Percentiles rank a stretch among this genome's conserved stretches.
Conservation (phyloP, 108 stramenopile genomes). For the Pseudonitzschia pungens region DNA sequence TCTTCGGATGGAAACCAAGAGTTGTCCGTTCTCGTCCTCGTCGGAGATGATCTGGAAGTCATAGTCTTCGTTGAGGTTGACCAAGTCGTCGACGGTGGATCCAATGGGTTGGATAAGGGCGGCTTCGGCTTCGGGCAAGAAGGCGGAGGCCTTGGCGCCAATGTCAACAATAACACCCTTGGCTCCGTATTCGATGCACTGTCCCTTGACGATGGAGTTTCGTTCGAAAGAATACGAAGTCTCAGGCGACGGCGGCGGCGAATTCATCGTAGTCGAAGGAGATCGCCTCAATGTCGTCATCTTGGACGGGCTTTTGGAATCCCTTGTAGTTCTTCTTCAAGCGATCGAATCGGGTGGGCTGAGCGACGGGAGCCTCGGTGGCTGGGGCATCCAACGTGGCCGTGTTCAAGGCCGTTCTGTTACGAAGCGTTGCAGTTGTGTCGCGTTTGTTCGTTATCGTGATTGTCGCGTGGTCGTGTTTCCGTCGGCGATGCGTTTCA, state of each 20-base stretch:
- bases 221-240: constrained; percentile 84
- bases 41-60: constrained; percentile 95
- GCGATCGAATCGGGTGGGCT: constrained; percentile 71
- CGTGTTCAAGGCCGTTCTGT: constrained; percentile 8
- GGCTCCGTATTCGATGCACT: constrained; percentile 70
- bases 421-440: neutral
- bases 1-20: constrained; percentile 82
- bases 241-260: constrained; percentile 64
- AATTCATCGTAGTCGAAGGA: constrained; percentile 83
- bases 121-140: constrained; percentile 85
- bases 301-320: constrained; percentile 30
- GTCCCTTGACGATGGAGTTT: constrained; percentile 80
- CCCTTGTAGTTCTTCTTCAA: constrained; percentile 84
- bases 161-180: constrained; percentile 85
- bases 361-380: neutral
- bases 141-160: constrained; percentile 94
- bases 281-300: constrained; percentile 47
- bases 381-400: constrained; percentile 27
- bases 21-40: constrained; percentile 92
- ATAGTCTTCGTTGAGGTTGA: constrained; percentile 72
- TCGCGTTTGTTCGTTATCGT: neutral
- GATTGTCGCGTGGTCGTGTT: neutral
- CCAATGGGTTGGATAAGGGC: constrained; percentile 59
- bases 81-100: constrained; percentile 57
- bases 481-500: neutral